Conservation (phyloP, 192 early-diverging fungal genomes). For the Rhizoclosmatium globosum region DNA sequence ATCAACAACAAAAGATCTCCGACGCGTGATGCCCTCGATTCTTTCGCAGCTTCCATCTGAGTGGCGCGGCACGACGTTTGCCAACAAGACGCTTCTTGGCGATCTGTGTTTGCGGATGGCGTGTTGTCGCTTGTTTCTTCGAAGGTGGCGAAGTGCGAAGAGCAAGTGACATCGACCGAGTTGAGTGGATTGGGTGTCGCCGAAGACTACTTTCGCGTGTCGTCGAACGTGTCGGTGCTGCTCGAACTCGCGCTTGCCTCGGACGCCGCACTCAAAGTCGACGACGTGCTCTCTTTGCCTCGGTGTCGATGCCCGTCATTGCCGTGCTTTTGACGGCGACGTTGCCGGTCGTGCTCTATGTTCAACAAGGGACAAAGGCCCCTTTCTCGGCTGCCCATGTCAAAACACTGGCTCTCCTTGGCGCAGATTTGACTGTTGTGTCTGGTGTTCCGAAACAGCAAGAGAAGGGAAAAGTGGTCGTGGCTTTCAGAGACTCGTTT, state of each 20-base stretch:
- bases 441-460: background rate
- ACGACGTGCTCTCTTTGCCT: background rate
- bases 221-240: constrained; percentile 3
- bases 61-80: constrained; percentile 10
- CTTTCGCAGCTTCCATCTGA: background rate
- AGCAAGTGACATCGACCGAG: background rate
- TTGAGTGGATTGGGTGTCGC: background rate
- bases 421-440: background rate
- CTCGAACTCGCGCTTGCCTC: constrained; percentile 4
- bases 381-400: background rate
- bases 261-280: background rate
- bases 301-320: background rate
- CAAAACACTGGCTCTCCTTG: background rate
- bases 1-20: background rate
- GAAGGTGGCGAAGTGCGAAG: background rate
- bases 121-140: background rate
- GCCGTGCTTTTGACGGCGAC: background rate
- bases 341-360: background rate
- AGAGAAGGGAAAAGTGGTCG: background rate
- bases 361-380: background rate
- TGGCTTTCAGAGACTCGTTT: background rate
- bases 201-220: constrained; percentile 8
- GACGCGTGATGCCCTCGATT: background rate
- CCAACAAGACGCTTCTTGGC: constrained; percentile 5
- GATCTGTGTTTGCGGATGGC: background rate